Conservation (phyloP, 129 eudicot species). For the Solidago caesia region DNA sequence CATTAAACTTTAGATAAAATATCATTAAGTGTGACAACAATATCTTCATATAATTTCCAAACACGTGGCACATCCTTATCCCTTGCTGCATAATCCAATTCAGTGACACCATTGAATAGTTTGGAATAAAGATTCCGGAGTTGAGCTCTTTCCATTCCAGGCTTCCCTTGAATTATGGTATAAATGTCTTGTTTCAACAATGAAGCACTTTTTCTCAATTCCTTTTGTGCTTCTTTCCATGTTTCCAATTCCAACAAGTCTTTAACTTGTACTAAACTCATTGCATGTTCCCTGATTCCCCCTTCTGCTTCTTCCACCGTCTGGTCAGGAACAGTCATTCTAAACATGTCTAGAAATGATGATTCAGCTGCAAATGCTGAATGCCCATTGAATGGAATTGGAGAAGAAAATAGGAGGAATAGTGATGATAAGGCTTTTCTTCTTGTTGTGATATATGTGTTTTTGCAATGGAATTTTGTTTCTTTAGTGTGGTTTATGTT, state of each 20-base stretch:
- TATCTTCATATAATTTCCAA: slow-evolving; percentile 45
- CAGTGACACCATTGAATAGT: slow-evolving; percentile 52
- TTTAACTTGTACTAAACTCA: slow-evolving; percentile 50
- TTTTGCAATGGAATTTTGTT: not conserved
- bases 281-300: slow-evolving; percentile 54
- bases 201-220: slow-evolving; percentile 51
- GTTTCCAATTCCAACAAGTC: slow-evolving; percentile 43
- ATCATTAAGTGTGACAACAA: slow-evolving; percentile 37
- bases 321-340: slow-evolving; percentile 76
- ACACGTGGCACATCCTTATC: slow-evolving; percentile 67
- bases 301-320: slow-evolving; percentile 68
- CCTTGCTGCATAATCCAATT: slow-evolving; percentile 76
- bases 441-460: slow-evolving; percentile 14
- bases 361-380: slow-evolving; percentile 27
- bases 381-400: slow-evolving; percentile 24
- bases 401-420: slow-evolving; percentile 9
- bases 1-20: slow-evolving; percentile 45
- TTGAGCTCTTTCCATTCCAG: slow-evolving; percentile 53
- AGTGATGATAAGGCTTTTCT: slow-evolving; percentile 22
- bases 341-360: slow-evolving; percentile 49
- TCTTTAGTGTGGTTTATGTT: slow-evolving; percentile 6
- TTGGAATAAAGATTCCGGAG: slow-evolving; percentile 58
- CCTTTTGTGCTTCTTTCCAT: slow-evolving; percentile 80
- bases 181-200: slow-evolving; percentile 71
- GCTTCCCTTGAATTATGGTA: slow-evolving; percentile 66